Evolutionary conservation across 2,329 filamentous ascomycete genomes (phyloP).

Genomic region (Chaetomium sp.): DNA sequence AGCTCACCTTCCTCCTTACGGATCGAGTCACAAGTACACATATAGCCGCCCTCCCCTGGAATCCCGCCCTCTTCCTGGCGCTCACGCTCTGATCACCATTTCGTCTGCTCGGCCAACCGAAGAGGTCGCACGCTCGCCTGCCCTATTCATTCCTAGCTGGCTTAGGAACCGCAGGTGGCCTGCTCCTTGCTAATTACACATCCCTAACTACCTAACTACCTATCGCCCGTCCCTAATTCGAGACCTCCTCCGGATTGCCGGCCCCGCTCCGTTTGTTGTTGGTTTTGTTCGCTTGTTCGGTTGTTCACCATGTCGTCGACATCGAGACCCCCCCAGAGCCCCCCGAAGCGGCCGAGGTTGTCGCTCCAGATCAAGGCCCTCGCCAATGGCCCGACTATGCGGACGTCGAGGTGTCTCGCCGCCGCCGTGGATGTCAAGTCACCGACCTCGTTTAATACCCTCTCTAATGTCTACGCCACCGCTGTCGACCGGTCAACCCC

Average conservation of each 20-base stretch:
- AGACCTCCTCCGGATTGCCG: background rate
- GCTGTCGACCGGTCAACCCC: slow-evolving; percentile 63
- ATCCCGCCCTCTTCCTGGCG: slow-evolving; percentile 19
- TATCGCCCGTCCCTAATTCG: background rate
- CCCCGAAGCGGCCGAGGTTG: slow-evolving; percentile 56
- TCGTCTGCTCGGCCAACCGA: slow-evolving; percentile 24
- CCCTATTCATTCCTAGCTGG: slow-evolving; percentile 28
- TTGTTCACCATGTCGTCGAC: slow-evolving; percentile 32
- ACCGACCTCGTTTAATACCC: slow-evolving; percentile 66
- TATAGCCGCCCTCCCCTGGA: slow-evolving; percentile 36
- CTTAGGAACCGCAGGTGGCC: slow-evolving; percentile 27
- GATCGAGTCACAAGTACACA: slow-evolving; percentile 26
- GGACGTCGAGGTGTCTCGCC: slow-evolving; percentile 48
- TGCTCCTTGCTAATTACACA: slow-evolving; percentile 17
- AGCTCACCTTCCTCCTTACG: background rate
- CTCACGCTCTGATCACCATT: slow-evolving; percentile 27
- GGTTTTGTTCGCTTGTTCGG: background rate
- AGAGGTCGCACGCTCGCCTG: slow-evolving; percentile 25
- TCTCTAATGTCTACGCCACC: slow-evolving; percentile 65
- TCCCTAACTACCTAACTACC: background rate
- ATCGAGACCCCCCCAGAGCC: slow-evolving; percentile 33
- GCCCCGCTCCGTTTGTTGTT: background rate
- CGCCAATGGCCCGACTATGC: slow-evolving; percentile 41
- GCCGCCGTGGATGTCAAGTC: slow-evolving; percentile 58
- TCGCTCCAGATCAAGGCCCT: slow-evolving; percentile 52